Conservation (phyloP, 148 eudicot species). For the Chenopodium berlandieri region DNA sequence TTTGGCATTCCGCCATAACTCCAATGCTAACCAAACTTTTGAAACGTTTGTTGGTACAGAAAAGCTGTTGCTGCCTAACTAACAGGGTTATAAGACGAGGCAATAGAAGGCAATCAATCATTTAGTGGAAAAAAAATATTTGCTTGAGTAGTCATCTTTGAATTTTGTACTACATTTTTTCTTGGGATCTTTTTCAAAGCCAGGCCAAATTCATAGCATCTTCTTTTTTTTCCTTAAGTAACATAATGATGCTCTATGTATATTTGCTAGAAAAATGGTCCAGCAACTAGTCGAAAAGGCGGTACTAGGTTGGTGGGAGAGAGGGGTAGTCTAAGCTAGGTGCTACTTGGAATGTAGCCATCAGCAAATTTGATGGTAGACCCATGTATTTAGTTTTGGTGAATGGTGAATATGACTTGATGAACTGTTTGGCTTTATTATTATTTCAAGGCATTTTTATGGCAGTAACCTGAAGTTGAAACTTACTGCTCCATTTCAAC, state of each 20-base stretch:
- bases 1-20: not conserved
- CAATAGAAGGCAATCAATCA: not conserved
- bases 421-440: not conserved
- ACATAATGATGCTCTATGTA: not conserved
- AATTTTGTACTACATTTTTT: not conserved
- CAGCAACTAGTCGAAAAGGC: not conserved
- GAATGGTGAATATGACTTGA: slow-evolving; percentile 4
- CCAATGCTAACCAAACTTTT: too few relatives aligned
- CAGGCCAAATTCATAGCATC: not conserved
- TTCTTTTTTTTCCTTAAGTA: not conserved
- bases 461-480: not conserved
- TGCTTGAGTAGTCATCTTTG: not conserved
- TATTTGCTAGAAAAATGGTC: slow-evolving; percentile 1
- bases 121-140: too few relatives aligned
- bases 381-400: slow-evolving; percentile 5
- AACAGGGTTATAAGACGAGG: not conserved
- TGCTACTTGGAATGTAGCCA: not conserved
- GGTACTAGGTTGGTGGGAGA: slow-evolving; percentile 3
- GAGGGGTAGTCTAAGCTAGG: not conserved
- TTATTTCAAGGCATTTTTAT: slow-evolving; percentile 1
- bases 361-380: not conserved
- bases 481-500: not conserved
- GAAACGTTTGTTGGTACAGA: not conserved
- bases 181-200: not conserved
- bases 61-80: not conserved